Percentiles rank a stretch among this genome's conserved stretches.
phyloP scores from a whole-genome alignment of 2,329 filamentous ascomycete genomes.

The Talaromyces sp. region DNA sequence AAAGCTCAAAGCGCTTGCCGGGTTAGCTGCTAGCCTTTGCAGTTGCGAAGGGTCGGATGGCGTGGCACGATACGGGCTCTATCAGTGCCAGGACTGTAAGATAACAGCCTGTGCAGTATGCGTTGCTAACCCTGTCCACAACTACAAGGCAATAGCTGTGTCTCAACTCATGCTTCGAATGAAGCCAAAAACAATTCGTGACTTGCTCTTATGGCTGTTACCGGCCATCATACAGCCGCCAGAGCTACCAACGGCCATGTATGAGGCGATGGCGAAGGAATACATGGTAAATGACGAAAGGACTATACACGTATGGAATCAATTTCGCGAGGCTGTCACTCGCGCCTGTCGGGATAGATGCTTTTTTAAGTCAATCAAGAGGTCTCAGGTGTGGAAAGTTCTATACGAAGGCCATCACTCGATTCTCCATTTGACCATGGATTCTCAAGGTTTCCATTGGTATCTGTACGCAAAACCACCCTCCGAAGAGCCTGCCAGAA shows the following conservation, averaged over 20 bases:
- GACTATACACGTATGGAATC: constrained; percentile 22
- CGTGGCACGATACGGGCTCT: constrained; percentile 35
- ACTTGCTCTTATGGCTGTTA: constrained; percentile 35
- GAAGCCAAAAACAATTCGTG: constrained; percentile 41
- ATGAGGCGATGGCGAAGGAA: neutral
- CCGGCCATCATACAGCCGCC: constrained; percentile 28
- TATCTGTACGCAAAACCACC: constrained; percentile 43
- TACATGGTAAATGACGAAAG: constrained; percentile 8
- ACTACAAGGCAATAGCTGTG: constrained; percentile 28
- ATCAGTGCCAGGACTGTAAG: constrained; percentile 47
- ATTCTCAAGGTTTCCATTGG: constrained; percentile 36
- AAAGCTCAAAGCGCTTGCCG: constrained; percentile 20
- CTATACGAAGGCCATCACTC: constrained; percentile 22
- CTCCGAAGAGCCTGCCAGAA: constrained; percentile 31
- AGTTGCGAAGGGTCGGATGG: constrained; percentile 49
- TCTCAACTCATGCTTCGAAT: constrained; percentile 22
- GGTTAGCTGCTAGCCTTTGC: constrained; percentile 45
- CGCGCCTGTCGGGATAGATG: constrained; percentile 20
- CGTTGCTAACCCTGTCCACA: constrained; percentile 49
- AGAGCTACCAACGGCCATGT: neutral
- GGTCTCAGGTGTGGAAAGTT: constrained; percentile 27
- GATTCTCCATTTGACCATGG: constrained; percentile 22
- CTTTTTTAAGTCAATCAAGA: constrained; percentile 23
- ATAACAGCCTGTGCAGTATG: constrained; percentile 53
- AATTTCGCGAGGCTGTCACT: constrained; percentile 27